Base-by-base conservation (phyloP, 441 rosid genomes). In the Mallotus japonicus region DNA sequence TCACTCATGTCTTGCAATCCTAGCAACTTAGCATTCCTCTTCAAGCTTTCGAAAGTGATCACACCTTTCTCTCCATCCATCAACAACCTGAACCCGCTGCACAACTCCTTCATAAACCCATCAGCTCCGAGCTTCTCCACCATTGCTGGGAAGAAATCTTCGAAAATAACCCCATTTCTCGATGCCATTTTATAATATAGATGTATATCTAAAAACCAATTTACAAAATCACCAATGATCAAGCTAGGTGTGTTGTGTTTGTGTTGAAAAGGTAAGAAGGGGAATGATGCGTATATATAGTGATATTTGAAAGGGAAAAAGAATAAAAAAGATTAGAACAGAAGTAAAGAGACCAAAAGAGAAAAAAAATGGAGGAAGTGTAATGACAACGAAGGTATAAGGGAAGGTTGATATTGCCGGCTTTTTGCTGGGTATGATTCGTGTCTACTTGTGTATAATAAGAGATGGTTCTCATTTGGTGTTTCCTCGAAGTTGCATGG, bases 401-500 rank as follows among this genome's bases (percentile, higher is more conserved):
- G 10, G 67, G 55, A 73, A 62, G 64, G 75, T 44, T 50, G 76
- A 55, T 8, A 12, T 60, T n/a, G 75, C 60, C 46, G 67, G 64
- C 75, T 0, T 65, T n/a, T 67, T 65, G 76, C 70, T 22, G 78
- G 6, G 73, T 58, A 42, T 15, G 37, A 71, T 66, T 68, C 42
- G 73, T 75, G 75, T 62, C 59, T 16, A 13, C 56, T 78, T 76
- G 67, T 62, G 72, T 75, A 60, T 46, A 44, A 8, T 1, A 37
- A 51, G 73, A 73, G 62, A 60, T 17, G 1, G 71, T 69, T 62
- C 77, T 72, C 6, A 13, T 61, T 57, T 61, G 74, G 49, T 50
- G 77, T 81, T 86, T 87, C 90, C 84, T 78, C 81, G 90, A 87
- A 87, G 84, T 70, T 87, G 85, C 88, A 83, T 75, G 87, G 80